Evolutionary conservation across 2,329 filamentous ascomycete genomes (phyloP).

Genomic region (Capronia epimyces): DNA sequence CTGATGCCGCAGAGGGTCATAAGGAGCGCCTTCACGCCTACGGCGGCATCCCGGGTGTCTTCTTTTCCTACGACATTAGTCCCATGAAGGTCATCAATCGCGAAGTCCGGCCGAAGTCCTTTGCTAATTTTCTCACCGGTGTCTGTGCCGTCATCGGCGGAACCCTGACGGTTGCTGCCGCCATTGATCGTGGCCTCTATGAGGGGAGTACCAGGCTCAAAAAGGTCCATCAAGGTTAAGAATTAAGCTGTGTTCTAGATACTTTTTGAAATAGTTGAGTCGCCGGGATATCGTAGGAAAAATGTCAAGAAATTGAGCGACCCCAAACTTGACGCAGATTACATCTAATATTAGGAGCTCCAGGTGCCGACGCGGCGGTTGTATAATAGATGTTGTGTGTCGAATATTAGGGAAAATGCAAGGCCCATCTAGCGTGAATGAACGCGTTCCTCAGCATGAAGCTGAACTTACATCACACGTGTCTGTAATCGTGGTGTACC

Average conservation of each 20-base stretch:
- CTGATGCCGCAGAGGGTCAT: constrained; percentile 80
- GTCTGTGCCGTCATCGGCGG: constrained; percentile 92
- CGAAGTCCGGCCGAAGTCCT: constrained; percentile 81
- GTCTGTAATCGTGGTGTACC: too few relatives aligned
- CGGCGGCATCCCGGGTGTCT: constrained; percentile 92
- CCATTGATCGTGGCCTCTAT: constrained; percentile 83
- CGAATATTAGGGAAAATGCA: too few relatives aligned
- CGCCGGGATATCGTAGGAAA: too few relatives aligned
- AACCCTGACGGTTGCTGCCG: constrained; percentile 90
- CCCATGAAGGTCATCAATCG: constrained; percentile 99
- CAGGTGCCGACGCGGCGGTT: too few relatives aligned
- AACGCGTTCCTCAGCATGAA: too few relatives aligned
- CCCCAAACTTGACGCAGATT: too few relatives aligned
- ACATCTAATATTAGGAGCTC: too few relatives aligned
- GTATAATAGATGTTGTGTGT: too few relatives aligned
- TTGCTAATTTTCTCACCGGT: constrained; percentile 86
- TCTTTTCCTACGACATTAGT: constrained; percentile 98
- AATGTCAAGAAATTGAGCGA: too few relatives aligned
- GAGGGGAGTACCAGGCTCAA: constrained; percentile 79
- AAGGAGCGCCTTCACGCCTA: constrained; percentile 83
- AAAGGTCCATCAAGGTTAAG: constrained; percentile 67
- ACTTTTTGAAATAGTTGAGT: neutral
- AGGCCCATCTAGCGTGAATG: too few relatives aligned
- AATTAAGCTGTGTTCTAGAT: neutral
- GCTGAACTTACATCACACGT: too few relatives aligned